phyloP scores from a whole-genome alignment of 495 filamentous ascomycete genomes.

The Penicillium macrosclerotiorum region DNA sequence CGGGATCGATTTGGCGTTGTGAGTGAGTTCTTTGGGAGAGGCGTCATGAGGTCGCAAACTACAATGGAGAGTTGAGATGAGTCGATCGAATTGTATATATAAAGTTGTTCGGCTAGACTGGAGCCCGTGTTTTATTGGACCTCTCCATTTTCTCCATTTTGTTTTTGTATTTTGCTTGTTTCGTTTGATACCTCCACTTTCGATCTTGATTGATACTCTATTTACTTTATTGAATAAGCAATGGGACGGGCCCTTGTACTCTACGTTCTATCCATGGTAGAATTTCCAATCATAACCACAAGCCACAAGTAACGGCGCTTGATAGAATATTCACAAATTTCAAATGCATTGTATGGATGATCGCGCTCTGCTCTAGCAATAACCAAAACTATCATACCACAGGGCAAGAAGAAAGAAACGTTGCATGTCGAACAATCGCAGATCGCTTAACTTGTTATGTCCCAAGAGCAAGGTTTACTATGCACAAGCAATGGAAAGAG shows the following conservation, averaged over 20 bases:
- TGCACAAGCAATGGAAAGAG: constrained; percentile 9
- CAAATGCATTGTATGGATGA: constrained; percentile 13
- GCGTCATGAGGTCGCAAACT: constrained; percentile 67
- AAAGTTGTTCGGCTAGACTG: too few relatives aligned
- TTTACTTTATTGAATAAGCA: too few relatives aligned
- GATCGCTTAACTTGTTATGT: constrained; percentile 10
- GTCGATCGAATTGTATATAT: constrained; percentile 10
- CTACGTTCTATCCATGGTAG: too few relatives aligned
- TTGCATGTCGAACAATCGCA: constrained; percentile 7
- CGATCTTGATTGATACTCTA: constrained; percentile 2
- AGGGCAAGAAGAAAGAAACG: too few relatives aligned
- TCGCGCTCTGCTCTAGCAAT: constrained; percentile 16
- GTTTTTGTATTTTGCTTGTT: too few relatives aligned
- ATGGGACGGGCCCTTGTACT: too few relatives aligned
- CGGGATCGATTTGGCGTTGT: constrained; percentile 84
- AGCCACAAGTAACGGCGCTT: neutral
- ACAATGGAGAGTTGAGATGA: constrained; percentile 35
- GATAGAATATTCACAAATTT: neutral
- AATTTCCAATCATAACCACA: too few relatives aligned
- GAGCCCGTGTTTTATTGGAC: too few relatives aligned
- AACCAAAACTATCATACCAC: constrained; percentile 8
- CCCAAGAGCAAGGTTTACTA: constrained; percentile 7
- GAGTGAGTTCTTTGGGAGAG: constrained; percentile 90
- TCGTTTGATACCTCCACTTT: constrained; percentile 16
- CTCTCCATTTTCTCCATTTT: too few relatives aligned